A percentile compares a stretch with the other conserved stretches of the same genome.
Evolutionary conservation across 2,329 filamentous ascomycete species (phyloP).

Genomic region (Podosphaera xanthii): DNA sequence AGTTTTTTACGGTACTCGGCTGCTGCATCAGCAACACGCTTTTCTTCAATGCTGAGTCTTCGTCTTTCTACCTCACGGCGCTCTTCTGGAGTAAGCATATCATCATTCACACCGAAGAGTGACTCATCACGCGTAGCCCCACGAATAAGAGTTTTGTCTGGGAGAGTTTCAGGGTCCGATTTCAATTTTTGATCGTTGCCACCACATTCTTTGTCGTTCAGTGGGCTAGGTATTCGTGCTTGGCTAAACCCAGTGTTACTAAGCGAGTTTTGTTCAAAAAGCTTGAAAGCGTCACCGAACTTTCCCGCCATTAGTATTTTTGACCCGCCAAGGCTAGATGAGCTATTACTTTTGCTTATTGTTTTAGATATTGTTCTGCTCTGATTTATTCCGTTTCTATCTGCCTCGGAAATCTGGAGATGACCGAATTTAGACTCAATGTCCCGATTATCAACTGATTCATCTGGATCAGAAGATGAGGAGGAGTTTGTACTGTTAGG

Average conservation of each 20-base stretch:
- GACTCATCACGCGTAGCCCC: not conserved
- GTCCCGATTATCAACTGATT: slow-evolving; percentile 27
- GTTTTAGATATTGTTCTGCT: slow-evolving; percentile 26
- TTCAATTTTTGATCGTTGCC: slow-evolving; percentile 37
- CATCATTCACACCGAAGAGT: slow-evolving; percentile 27
- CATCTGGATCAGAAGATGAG: slow-evolving; percentile 3
- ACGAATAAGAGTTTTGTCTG: slow-evolving; percentile 25
- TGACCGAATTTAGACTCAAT: slow-evolving; percentile 69
- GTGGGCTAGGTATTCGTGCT: slow-evolving; percentile 23
- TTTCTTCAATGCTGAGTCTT: slow-evolving; percentile 67
- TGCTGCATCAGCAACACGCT: slow-evolving; percentile 66
- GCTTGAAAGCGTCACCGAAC: slow-evolving; percentile 83
- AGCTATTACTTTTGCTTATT: slow-evolving; percentile 47
- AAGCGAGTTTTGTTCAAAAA: slow-evolving; percentile 40
- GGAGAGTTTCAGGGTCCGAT: slow-evolving; percentile 51
- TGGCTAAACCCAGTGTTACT: slow-evolving; percentile 16
- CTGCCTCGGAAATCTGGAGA: slow-evolving; percentile 50
- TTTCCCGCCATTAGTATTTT: slow-evolving; percentile 70
- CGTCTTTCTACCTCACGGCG: slow-evolving; percentile 71
- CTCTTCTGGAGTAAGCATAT: slow-evolving; percentile 65
- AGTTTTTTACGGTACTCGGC: slow-evolving; percentile 68
- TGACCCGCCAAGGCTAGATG: slow-evolving; percentile 45
- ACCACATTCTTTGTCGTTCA: slow-evolving; percentile 20
- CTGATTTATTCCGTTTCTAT: slow-evolving; percentile 26
- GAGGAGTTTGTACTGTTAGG: slow-evolving; percentile 18